Conservation (phyloP, 192 early-diverging fungal species). For the Chytriomyces sp. region DNA sequence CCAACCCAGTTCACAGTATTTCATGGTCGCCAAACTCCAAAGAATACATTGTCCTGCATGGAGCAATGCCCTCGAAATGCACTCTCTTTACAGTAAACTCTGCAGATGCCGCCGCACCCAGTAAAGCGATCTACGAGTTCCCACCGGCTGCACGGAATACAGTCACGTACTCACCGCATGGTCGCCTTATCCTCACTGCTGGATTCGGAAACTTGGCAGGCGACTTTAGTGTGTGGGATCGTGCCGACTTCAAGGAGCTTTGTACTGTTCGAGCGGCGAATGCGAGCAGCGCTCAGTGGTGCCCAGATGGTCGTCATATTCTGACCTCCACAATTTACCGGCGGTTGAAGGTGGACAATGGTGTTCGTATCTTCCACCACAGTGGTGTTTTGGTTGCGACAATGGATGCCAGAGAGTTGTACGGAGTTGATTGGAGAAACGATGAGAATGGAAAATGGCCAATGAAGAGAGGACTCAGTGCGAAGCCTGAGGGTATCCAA, state of each 20-base stretch:
- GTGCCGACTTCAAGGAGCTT: slow-evolving; percentile 82
- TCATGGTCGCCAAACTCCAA: slow-evolving; percentile 94
- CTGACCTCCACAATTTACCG: slow-evolving; percentile 92
- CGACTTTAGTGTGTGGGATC: slow-evolving; percentile 93
- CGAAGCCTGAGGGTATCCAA: slow-evolving; percentile 64
- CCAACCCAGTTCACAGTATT: slow-evolving; percentile 96
- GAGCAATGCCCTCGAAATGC: slow-evolving; percentile 89
- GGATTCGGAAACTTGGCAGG: slow-evolving; percentile 98
- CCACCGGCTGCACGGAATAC: slow-evolving; percentile 86
- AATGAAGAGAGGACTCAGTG: slow-evolving; percentile 76
- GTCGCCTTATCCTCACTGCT: slow-evolving; percentile 84
- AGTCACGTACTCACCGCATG: slow-evolving; percentile 88
- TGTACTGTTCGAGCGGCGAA: slow-evolving; percentile 80
- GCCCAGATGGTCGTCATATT: slow-evolving; percentile 89
- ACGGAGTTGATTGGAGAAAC: slow-evolving; percentile 67
- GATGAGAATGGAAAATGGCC: slow-evolving; percentile 63
- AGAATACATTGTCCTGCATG: slow-evolving; percentile 96
- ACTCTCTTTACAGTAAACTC: slow-evolving; percentile 93
- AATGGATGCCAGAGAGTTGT: slow-evolving; percentile 83
- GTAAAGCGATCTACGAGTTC: slow-evolving; percentile 74
- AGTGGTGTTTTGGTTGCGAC: slow-evolving; percentile 80
- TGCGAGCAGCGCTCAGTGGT: slow-evolving; percentile 87
- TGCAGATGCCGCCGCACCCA: slow-evolving; percentile 39
- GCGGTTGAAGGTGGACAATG: slow-evolving; percentile 96
- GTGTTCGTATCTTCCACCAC: slow-evolving; percentile 96